Conservation (phyloP, 1,284 basidiomycete species). For the Irpex rosettiformis region DNA sequence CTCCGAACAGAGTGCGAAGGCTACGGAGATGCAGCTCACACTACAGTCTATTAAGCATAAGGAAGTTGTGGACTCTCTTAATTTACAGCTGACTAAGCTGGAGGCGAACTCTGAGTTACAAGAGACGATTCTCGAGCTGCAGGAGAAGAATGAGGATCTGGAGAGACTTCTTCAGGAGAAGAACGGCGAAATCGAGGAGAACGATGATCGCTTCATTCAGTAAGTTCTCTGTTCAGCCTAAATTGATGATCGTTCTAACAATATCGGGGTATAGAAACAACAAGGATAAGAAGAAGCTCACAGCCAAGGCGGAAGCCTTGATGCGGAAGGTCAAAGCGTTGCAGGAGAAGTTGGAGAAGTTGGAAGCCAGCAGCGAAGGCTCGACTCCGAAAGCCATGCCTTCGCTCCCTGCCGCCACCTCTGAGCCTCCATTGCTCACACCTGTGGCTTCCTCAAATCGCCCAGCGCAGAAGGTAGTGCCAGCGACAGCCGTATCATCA, state of each 20-base stretch:
- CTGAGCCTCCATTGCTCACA: slow-evolving; percentile 1
- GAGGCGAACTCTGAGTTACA: slow-evolving; percentile 51
- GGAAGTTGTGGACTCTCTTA: slow-evolving; percentile 53
- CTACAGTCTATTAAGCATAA: slow-evolving; percentile 62
- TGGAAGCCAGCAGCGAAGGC: slow-evolving; percentile 38
- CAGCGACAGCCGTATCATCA: slow-evolving; percentile 23
- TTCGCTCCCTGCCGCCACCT: slow-evolving; percentile 13
- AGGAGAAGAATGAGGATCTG: slow-evolving; percentile 69
- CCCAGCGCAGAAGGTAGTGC: slow-evolving; percentile 20
- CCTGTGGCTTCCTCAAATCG: not conserved
- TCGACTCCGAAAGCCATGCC: slow-evolving; percentile 10
- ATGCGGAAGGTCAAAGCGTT: slow-evolving; percentile 67
- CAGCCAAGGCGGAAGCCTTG: slow-evolving; percentile 62
- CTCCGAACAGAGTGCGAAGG: slow-evolving; percentile 55
- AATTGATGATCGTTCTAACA: slow-evolving; percentile 11
- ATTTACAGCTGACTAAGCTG: slow-evolving; percentile 51
- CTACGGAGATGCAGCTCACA: slow-evolving; percentile 60
- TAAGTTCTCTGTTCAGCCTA: slow-evolving; percentile 35
- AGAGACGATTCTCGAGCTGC: slow-evolving; percentile 52
- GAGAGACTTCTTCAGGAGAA: slow-evolving; percentile 65
- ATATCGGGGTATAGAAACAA: slow-evolving; percentile 45
- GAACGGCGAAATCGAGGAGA: slow-evolving; percentile 76
- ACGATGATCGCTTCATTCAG: slow-evolving; percentile 77
- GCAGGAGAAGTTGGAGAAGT: slow-evolving; percentile 53
- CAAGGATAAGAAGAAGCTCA: slow-evolving; percentile 76